Base-by-base conservation (phyloP, 2,329 filamentous ascomycete species). In the Diaporthe australafricana region DNA sequence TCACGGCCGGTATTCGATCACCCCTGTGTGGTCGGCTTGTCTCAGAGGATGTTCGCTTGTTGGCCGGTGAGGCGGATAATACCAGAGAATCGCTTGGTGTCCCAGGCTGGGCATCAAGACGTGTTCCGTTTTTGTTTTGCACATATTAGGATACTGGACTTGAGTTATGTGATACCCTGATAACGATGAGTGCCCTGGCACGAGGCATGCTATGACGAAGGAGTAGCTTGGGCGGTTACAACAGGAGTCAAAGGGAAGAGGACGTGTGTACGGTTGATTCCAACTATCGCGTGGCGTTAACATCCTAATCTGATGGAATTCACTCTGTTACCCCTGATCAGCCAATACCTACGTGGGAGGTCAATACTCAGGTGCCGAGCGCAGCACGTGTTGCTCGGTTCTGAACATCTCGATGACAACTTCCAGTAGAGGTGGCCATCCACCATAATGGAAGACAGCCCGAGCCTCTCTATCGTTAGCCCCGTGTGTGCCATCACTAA, bases 401-500 rank as follows among this genome's bases (percentile, higher is more conserved):
- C 42, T 65, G n/a, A 38, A n/a, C 45, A 50, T 38, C 57, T 48
- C 20, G 45, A 42, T 48, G 60, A 63, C 60, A n/a, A 35, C 30
- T 47, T 14, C 27, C 30, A 48, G 20, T 27, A 35, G 40, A 48
- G 27, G 22, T 0, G 2, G 6, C 22, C 32, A 7, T 12, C 47
- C 20, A 20, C 27, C 27, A n/a, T n/a, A n/a, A n/a, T n/a, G n/a
- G 42, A 63, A 25, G 40, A 22, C 40, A 22, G 2, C 25, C 57
- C 27, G 17, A 11, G 20, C 4, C 12, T n/a, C n/a, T n/a, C n/a
- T n/a, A n/a, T n/a, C n/a, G n/a, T n/a, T n/a, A n/a, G n/a, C n/a
- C n/a, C n/a, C 2, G 25, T 63, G 20, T 50, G 42, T 65, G 30
- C 45, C 45, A 50, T 65, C n/a, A 27, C 45, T 38, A 65, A 27